Evolutionary conservation across 208 protist species (phyloP).

Genomic region (Acanthamoeba sp.): DNA sequence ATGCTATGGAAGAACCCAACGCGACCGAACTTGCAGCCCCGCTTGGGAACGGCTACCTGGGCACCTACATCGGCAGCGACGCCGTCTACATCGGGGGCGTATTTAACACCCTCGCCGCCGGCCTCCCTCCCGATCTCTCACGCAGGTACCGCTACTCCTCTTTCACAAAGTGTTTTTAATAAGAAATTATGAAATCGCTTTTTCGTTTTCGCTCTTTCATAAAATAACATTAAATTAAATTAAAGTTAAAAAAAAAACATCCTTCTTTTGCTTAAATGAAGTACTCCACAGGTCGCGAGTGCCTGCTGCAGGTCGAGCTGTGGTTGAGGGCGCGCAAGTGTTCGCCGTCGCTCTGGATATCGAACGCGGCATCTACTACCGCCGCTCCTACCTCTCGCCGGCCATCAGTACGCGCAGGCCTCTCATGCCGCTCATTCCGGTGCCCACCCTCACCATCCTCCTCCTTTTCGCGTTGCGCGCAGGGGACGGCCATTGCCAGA

Average conservation of each 20-base stretch:
- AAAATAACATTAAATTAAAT: not conserved
- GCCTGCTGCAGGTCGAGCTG: not conserved
- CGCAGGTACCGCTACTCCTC: not conserved
- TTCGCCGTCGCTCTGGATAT: conserved; percentile 58
- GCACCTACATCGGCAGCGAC: conserved; percentile 37
- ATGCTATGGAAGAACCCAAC: conserved; percentile 29
- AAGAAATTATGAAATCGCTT: not conserved
- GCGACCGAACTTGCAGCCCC: conserved; percentile 22
- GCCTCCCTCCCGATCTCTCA: conserved; percentile 64
- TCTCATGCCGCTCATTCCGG: too few species aligned
- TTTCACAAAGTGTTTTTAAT: not conserved
- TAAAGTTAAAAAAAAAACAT: not conserved
- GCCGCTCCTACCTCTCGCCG: conserved; percentile 11
- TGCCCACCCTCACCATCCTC: not conserved
- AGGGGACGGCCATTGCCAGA: not conserved
- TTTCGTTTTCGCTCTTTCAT: conserved; percentile 25
- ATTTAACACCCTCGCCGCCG: conserved; percentile 64
- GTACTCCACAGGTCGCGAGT: conserved; percentile 66
- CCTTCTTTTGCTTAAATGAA: too few species aligned
- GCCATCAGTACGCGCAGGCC: conserved; percentile 29
- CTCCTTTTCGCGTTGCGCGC: too few species aligned
- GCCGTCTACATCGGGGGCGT: conserved; percentile 72
- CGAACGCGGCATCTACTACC: conserved; percentile 43
- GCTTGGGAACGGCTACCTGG: conserved; percentile 61
- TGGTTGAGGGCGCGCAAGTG: not conserved